These are phyloP conservation scores for Rubroshorea leprosula DNA, from an alignment of 345 rosid species.

Conservation along the genomic window DNA sequence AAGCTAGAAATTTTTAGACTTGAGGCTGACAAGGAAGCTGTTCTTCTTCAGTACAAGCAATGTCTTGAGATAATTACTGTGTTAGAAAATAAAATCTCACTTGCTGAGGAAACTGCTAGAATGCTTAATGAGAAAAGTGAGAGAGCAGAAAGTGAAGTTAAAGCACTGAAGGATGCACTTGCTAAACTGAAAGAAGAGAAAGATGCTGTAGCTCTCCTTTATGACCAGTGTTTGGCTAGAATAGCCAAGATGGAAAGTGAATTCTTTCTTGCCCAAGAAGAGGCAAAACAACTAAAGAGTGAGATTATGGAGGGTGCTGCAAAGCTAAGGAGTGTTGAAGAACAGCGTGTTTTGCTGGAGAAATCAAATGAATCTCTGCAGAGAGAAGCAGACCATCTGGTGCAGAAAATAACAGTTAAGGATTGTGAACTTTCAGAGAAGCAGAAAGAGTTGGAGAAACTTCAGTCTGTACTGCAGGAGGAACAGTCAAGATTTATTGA, in stretches of 20 bases:
- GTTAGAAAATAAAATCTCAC: conserved; percentile 55
- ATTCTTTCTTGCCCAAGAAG: conserved; percentile 45
- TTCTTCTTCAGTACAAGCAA: conserved; percentile 46
- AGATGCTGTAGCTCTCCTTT: conserved; percentile 42
- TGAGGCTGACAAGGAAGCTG: conserved; percentile 62
- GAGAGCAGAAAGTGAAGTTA: conserved; percentile 57
- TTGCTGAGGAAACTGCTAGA: conserved; percentile 51
- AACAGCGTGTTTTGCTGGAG: conserved; percentile 51
- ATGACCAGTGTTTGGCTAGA: conserved; percentile 62
- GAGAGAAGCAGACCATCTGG: conserved; percentile 55
- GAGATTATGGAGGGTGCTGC: conserved; percentile 53
- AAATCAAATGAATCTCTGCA: conserved; percentile 59
- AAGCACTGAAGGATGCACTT: conserved; percentile 49
- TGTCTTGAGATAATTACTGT: conserved; percentile 57
- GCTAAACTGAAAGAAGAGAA: conserved; percentile 55
- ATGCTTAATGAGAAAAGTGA: conserved; percentile 39
- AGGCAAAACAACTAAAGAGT: conserved; percentile 45
- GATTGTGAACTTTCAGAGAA: conserved; percentile 68
- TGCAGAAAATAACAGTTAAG: conserved; percentile 50
- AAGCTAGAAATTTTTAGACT: conserved; percentile 47
- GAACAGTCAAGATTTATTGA: conserved; percentile 60
- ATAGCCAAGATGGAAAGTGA: conserved; percentile 61
- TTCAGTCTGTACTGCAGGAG: conserved; percentile 45
- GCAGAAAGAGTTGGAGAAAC: conserved; percentile 53
- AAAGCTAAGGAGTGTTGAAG: conserved; percentile 50